A percentile compares a stretch with the other conserved stretches of the same genome.
Evolutionary conservation across 441 rosid genomes (phyloP).

Genomic region (Gossypium davidsonii): DNA sequence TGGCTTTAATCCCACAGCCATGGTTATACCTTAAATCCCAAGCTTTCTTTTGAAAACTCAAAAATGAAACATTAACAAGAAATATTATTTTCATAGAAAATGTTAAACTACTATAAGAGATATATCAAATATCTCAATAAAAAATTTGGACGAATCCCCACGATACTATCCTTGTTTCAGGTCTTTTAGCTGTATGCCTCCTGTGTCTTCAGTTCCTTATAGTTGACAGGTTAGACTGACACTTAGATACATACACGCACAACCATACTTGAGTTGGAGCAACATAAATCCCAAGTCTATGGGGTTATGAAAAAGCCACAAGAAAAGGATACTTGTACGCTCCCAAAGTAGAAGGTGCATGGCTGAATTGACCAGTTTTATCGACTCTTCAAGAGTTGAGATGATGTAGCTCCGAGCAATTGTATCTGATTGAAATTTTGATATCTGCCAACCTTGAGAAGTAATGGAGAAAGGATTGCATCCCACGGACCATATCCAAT

Average conservation of each 20-base stretch:
- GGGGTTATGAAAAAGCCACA: not conserved
- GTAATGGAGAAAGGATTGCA: slow-evolving; percentile 82
- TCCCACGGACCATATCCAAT: slow-evolving; percentile 98
- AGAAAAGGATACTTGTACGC: slow-evolving; percentile 83
- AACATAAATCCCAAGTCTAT: not conserved
- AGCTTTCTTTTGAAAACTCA: not conserved
- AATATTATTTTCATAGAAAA: not conserved
- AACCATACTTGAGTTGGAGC: not conserved
- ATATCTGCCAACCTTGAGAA: slow-evolving; percentile 85
- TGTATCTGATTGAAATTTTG: slow-evolving; percentile 84
- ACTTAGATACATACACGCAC: not conserved
- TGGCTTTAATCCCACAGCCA: not conserved
- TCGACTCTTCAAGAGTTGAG: slow-evolving; percentile 87
- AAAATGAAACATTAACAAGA: not conserved
- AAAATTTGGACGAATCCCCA: not conserved
- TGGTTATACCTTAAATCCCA: not conserved
- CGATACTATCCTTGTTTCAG: not conserved
- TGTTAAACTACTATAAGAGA: not conserved
- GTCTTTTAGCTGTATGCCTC: not conserved
- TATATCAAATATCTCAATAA: not conserved
- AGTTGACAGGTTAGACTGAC: not conserved
- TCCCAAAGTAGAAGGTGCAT: slow-evolving; percentile 74
- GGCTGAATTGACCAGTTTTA: slow-evolving; percentile 75
- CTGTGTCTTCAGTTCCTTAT: not conserved
- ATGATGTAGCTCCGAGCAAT: slow-evolving; percentile 89